Conservation (phyloP, 257 asterid genomes). For the Thymus mandschuricus region DNA sequence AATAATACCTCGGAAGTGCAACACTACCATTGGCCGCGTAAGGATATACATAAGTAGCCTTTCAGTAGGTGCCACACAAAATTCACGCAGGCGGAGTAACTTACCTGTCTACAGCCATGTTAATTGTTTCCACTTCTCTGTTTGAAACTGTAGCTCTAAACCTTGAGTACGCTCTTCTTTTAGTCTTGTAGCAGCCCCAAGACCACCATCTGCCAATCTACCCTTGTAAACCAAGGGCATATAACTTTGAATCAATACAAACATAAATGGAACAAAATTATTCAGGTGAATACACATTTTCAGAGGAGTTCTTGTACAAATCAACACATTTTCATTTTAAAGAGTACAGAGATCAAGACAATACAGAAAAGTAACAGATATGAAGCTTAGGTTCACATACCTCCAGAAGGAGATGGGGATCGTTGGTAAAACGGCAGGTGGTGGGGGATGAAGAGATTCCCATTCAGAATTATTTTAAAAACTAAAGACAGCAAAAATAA, state of each 20-base stretch:
- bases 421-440: conserved; percentile 68
- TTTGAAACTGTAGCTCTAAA: conserved; percentile 61
- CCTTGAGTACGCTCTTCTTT: conserved; percentile 88
- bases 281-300: too few species aligned
- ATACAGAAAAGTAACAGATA: too few species aligned
- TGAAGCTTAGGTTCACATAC: conserved; percentile 14
- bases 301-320: too few species aligned
- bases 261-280: too few species aligned
- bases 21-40: conserved; percentile 93
- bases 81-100: too few species aligned
- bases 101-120: too few species aligned
- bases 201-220: conserved; percentile 77
- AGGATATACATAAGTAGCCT: conserved; percentile 87
- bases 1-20: conserved; percentile 80
- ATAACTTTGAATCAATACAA: too few species aligned
- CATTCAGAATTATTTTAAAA: conserved; percentile 50
- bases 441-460: conserved; percentile 56
- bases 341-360: too few species aligned
- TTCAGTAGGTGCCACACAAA: conserved; percentile 44
- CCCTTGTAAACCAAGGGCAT: conserved; percentile 69
- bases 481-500: conserved; percentile 27
- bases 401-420: conserved; percentile 54
- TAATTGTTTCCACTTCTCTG: too few species aligned
- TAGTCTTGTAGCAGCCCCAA: conserved; percentile 87
- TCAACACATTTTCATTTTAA: background rate